Conservation (phyloP, 1,139 yeast species). For the Sugiyamaella pinicola region DNA sequence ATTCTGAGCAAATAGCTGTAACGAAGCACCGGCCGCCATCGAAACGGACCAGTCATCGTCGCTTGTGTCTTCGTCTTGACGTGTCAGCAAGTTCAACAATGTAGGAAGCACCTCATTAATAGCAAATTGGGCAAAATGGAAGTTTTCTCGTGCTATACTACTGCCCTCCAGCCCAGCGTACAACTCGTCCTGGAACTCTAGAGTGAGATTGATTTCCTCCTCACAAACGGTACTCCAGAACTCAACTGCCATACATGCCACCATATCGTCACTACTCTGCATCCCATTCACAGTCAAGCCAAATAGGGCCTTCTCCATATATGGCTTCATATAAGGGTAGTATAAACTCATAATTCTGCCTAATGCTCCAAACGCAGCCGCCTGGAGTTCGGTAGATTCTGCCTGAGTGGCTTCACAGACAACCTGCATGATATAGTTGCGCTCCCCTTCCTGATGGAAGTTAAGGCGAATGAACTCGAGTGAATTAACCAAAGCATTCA, state of each 20-base stretch:
- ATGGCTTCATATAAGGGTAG: conserved; percentile 85
- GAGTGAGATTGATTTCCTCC: conserved; percentile 82
- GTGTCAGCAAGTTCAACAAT: conserved; percentile 71
- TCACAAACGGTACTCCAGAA: conserved; percentile 98
- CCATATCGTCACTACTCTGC: conserved; percentile 83
- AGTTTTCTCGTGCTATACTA: conserved; percentile 35
- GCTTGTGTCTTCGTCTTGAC: conserved; percentile 76
- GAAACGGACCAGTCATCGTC: conserved; percentile 98
- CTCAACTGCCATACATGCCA: conserved; percentile 97
- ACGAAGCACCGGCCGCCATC: conserved; percentile 98
- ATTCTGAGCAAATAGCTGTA: conserved; percentile 89
- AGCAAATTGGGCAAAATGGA: conserved; percentile 83
- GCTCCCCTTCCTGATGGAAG: conserved; percentile 90
- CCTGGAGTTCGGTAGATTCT: conserved; percentile 76
- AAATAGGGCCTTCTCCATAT: conserved; percentile 96
- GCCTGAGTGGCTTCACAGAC: conserved; percentile 98
- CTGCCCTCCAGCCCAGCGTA: conserved; percentile 22
- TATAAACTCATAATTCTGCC: conserved; percentile 90
- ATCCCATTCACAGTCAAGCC: conserved; percentile 89
- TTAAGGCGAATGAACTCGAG: conserved; percentile 85
- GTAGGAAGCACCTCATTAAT: conserved; percentile 86
- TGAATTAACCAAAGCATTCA: conserved; percentile 88
- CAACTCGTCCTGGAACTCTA: conserved; percentile 52
- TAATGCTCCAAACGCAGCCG: conserved; percentile 93
- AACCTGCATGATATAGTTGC: conserved; percentile 97